Evolutionary conservation across 2,329 filamentous ascomycete genomes (phyloP).

Genomic region (Cercospora zeae-maydis): DNA sequence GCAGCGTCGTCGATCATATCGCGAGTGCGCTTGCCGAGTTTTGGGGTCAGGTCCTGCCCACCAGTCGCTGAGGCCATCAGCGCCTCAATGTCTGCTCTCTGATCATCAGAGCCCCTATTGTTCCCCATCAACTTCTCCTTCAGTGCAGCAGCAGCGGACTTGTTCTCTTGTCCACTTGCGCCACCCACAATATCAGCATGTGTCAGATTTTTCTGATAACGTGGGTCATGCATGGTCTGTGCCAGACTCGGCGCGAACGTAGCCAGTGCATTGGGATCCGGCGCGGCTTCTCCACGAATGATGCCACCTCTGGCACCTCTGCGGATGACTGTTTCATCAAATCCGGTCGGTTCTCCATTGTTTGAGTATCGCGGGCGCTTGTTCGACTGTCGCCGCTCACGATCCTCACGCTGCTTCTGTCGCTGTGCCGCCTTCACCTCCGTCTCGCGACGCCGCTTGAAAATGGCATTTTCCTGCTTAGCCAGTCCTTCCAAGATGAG

Average conservation of each 20-base stretch:
- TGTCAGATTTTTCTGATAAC: constrained; percentile 60
- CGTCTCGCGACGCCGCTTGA: constrained; percentile 77
- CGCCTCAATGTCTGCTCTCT: constrained; percentile 32
- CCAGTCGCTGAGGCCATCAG: constrained; percentile 32
- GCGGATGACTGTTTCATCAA: constrained; percentile 33
- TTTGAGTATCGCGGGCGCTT: constrained; percentile 33
- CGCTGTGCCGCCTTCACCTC: constrained; percentile 80
- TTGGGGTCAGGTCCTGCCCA: constrained; percentile 46
- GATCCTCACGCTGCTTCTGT: constrained; percentile 71
- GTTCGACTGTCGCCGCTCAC: constrained; percentile 52
- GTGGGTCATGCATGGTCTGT: constrained; percentile 49
- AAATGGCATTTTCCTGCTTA: constrained; percentile 90
- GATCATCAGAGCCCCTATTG: constrained; percentile 33
- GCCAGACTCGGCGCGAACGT: constrained; percentile 55
- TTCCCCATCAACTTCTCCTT: constrained; percentile 69
- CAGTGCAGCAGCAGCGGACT: constrained; percentile 84
- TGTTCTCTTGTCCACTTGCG: constrained; percentile 73
- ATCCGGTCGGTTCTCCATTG: constrained; percentile 31
- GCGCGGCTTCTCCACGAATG: constrained; percentile 33
- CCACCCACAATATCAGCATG: constrained; percentile 74
- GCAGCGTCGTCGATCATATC: constrained; percentile 62
- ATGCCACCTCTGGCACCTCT: constrained; percentile 36
- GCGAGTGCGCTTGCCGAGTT: constrained; percentile 72
- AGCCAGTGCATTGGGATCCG: constrained; percentile 47
- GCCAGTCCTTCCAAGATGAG: constrained; percentile 83